A percentile compares a stretch with the other conserved stretches of the same genome.
These are phyloP conservation scores for Candida tropicalis DNA, from an alignment of 1,139 yeast species.

Conservation along the genomic window DNA sequence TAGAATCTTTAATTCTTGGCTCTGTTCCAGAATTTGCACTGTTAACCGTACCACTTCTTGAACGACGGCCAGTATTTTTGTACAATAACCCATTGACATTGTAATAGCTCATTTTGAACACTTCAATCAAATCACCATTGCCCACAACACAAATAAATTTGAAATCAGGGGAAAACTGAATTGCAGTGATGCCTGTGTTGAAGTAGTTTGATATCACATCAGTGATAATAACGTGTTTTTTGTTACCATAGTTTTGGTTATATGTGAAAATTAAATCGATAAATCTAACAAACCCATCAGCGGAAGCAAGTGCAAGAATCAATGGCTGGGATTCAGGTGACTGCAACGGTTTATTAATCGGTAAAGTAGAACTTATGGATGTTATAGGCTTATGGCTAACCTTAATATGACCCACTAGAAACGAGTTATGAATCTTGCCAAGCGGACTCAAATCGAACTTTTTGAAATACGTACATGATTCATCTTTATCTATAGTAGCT, in stretches of 20 bases:
- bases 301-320: slow-evolving; percentile 56
- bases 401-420: slow-evolving; percentile 54
- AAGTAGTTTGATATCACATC: slow-evolving; percentile 71
- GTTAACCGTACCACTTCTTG: slow-evolving; percentile 43
- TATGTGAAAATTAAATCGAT: slow-evolving; percentile 47
- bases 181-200: slow-evolving; percentile 60
- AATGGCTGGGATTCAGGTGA: slow-evolving; percentile 39
- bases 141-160: slow-evolving; percentile 61
- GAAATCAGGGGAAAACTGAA: slow-evolving; percentile 67
- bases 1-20: background rate
- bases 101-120: slow-evolving; percentile 50
- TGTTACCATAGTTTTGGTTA: slow-evolving; percentile 24
- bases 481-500: slow-evolving; percentile 35
- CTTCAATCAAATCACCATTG: slow-evolving; percentile 60
- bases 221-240: slow-evolving; percentile 43
- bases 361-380: slow-evolving; percentile 28
- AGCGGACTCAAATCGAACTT: slow-evolving; percentile 42
- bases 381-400: slow-evolving; percentile 59
- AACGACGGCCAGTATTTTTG: slow-evolving; percentile 30
- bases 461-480: slow-evolving; percentile 40
- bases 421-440: slow-evolving; percentile 12
- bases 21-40: slow-evolving; percentile 25
- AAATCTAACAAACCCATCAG: slow-evolving; percentile 67
- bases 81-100: slow-evolving; percentile 36
- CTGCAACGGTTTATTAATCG: slow-evolving; percentile 15